phyloP scores from a whole-genome alignment of 345 rosid genomes.

The Hypericum androsaemum region DNA sequence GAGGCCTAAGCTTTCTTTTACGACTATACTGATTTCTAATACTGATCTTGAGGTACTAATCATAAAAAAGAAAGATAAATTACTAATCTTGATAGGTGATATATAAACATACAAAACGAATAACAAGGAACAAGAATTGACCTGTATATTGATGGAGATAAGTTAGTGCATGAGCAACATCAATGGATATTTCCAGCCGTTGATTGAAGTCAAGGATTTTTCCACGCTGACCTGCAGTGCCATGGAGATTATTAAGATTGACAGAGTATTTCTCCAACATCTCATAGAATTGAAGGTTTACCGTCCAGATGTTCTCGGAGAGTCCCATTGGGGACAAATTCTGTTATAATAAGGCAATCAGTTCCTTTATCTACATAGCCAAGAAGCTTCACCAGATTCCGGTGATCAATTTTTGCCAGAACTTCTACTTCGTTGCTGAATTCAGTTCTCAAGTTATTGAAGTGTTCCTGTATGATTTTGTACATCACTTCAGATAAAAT shows the following conservation, averaged over 20 bases:
- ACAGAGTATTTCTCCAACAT: not conserved
- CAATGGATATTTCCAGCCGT: constrained; percentile 84
- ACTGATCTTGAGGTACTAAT: too few relatives aligned
- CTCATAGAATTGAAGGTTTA: constrained; percentile 21
- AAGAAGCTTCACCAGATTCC: constrained; percentile 78
- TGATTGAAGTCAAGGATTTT: constrained; percentile 76
- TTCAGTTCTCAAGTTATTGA: constrained; percentile 55
- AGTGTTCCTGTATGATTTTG: constrained; percentile 44
- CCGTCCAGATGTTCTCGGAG: constrained; percentile 95
- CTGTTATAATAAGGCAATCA: constrained; percentile 89
- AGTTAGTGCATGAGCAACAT: constrained; percentile 90
- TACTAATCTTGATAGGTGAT: not conserved
- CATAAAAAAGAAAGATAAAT: not conserved
- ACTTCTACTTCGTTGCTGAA: constrained; percentile 94
- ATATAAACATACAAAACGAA: constrained; percentile 1
- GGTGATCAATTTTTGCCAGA: constrained; percentile 82
- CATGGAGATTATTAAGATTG: constrained; percentile 2
- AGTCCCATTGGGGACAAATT: constrained; percentile 83
- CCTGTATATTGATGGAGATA: constrained; percentile 92
- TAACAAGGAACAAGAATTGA: constrained; percentile 11
- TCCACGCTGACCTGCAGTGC: constrained; percentile 46
- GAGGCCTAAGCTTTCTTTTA: too few relatives aligned
- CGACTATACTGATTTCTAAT: too few relatives aligned
- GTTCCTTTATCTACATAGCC: constrained; percentile 74
- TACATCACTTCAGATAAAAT: not conserved